Evolutionary conservation across 192 early-diverging fungal genomes (phyloP), one percentile per base, ranked within the genome.

Genomic region (Coemansia aciculifera): DNA sequence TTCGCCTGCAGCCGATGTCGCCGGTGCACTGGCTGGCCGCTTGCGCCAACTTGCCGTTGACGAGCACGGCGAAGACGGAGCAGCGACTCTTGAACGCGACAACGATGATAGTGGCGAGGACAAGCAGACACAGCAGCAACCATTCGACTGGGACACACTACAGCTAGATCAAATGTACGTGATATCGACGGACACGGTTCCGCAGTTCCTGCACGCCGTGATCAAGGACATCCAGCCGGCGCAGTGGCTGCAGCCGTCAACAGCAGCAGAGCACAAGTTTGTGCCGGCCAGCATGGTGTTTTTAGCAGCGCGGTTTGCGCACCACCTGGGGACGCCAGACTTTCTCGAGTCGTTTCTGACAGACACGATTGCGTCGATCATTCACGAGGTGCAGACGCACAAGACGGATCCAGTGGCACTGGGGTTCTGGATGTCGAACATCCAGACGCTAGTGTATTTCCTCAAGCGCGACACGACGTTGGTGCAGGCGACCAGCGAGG

Each of bases 141-240:
- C 69, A 8, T 94, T 92, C 77, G 85, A 90, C 62, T 98, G 93
- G 94, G 87, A 90, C 51, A 83, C 74, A 15, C 93, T 94, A 77
- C 79, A 87, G 69, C 89, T 89, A 13, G 91, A 95, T 82, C 94
- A 98, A 75, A 98, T 98, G 96, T 91, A 94, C 84, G 95, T 97
- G n/a, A 94, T 96, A 75, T 89, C 90, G 59, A 85, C 84, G 62
- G 84, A 87, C 32, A 88, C 88, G 7, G 80, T 94, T 51, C 84
- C 87, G 12, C 85, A 86, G 63, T 90, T 96, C 59, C 86, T 98
- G 39, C 77, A 90, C 57, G 85, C 87, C 0, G 86, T 89, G 17
- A 86, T 98, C 66, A 85, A 79, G 17, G 81, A 87, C 32, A 86
- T 94, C 43, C 83, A 85, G 59, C 90, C 91, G 0, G 80, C 85